Base-by-base conservation (phyloP, 306 rosid genomes). In the Lathyrus tuberosus region DNA sequence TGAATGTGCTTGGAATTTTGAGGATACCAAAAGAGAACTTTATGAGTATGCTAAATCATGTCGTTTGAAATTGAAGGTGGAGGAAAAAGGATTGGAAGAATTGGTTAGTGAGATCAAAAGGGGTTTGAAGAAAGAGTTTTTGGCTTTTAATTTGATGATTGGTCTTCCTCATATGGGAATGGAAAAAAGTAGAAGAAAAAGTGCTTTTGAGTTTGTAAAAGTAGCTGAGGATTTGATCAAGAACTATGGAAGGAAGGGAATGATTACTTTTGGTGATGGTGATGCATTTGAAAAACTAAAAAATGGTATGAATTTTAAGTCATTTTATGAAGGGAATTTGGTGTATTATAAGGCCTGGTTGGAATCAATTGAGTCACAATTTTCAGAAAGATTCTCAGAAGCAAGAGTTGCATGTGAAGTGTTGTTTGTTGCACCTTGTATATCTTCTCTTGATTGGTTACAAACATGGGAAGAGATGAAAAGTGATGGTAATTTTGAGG, bases 81-180 rank as follows among this genome's bases (percentile, higher is more conserved):
- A 84, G 72, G 83, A 86, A 74, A 79, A 75, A 28, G 71, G 62
- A 37, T 71, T 82, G 7, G 82, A 84, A 33, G 84, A 82, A 28
- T 10, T 90, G 46, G 75, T 84, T 22, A n/a, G 43, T 20, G 91
- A 90, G 62, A 14, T 82, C 2, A 79, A 81, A 80, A 84, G 35
- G 41, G 80, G 69, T 49, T 72, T 71, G 41, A 80, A 40, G 20
- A 76, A 24, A 74, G 80, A 75, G 56, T 84, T 81, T 59, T 53
- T 86, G 22, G 91, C 77, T 40, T 87, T 90, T 17, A 87, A 90
- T 64, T 84, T 78, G 18, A 80, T 81, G 81, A 53, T 58, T 3
- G 81, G 69, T n/a, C 83, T 90, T 2, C 83, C 88, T 2, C 91
- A 86, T 43, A 79, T 81, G 94, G 68, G 82, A 35, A 80, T 65